Base-by-base conservation (phyloP, 192 early-diverging fungal species). In the Haplosporangium gracile region DNA sequence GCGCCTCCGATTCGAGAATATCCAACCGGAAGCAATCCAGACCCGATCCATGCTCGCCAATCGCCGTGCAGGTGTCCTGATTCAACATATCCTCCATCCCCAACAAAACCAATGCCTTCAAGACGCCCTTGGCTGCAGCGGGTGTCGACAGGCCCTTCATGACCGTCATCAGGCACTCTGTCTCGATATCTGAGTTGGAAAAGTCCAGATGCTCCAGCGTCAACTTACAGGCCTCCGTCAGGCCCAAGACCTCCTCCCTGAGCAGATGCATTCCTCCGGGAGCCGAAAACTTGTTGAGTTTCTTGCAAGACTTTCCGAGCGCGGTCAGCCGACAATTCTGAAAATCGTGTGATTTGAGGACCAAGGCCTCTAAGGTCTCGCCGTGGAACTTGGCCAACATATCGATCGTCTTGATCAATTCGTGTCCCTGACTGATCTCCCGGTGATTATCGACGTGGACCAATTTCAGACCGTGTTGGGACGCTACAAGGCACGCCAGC, bases 161-260 rank as follows among this genome's bases (percentile, higher is more conserved):
- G 51, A 86, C 74, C 8, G 29, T 42, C 71, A 73, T 80, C 36
- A 86, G 45, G 20, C 43, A 77, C 7, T 86, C 79, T 0, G 84
- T 86, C 75, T 86, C 84, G 24, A 86, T 81, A 72, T 86, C 84
- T 22, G 84, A 86, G 39, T 86, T 86, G 40, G 84, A 86, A n/a
- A 81, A 86, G 22, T 86, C 84, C 63, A 86, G 34, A 72, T 86
- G 84, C 76, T 86, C 84, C 65, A 86, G 49, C 8, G 84, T 86
- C 57, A 81, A 32, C 22, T 86, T 86, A 53, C 84, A 86, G 13
- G 69, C 70, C 16, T 81, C 84, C n/a, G 76, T 80, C 53, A 86
- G 22, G 18, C 77, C 68, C 10, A 79, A 15, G 4, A 86, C 70
- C 75, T 81, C 72, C 20, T 86, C 84, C 7, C 75, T 57, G 36